These are phyloP conservation scores for Stephanodiscus triporus DNA, from an alignment of 108 stramenopile genomes.

Conservation along the genomic window DNA sequence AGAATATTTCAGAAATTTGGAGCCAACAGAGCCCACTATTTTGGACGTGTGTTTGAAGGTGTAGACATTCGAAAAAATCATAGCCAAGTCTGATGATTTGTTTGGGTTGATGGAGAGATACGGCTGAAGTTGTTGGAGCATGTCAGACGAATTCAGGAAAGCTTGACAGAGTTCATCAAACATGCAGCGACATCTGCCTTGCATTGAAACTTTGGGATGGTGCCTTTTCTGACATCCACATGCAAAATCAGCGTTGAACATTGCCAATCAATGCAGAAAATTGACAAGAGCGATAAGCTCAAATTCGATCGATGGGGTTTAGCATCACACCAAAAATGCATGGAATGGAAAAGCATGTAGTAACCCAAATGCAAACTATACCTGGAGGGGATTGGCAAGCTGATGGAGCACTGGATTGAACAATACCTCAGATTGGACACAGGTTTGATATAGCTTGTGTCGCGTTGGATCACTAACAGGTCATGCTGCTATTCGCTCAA, in stretches of 20 bases:
- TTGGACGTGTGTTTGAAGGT: too few relatives aligned
- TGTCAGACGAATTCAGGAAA: background rate
- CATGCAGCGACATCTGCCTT: background rate
- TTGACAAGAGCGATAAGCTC: background rate
- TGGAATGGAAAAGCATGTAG: conserved; percentile 31
- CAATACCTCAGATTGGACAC: conserved; percentile 21
- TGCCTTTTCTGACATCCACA: background rate
- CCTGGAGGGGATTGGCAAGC: conserved; percentile 7
- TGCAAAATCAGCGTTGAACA: background rate
- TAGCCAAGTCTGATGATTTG: too few relatives aligned
- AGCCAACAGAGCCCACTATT: too few relatives aligned
- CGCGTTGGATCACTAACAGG: too few relatives aligned
- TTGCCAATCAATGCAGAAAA: conserved; percentile 1
- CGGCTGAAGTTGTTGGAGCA: background rate
- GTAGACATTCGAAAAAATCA: too few relatives aligned
- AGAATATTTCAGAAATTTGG: too few relatives aligned
- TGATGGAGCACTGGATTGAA: conserved; percentile 35
- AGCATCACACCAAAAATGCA: conserved; percentile 17
- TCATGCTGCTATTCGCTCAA: too few relatives aligned
- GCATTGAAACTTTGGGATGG: conserved; percentile 2
- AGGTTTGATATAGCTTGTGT: too few relatives aligned
- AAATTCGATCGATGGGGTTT: conserved; percentile 11
- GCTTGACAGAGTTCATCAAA: background rate
- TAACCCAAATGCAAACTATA: conserved; percentile 14
- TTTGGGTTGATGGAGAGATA: too few relatives aligned